These are phyloP conservation scores for Breynia disticha DNA, from an alignment of 441 rosid genomes.

Conservation along the genomic window DNA sequence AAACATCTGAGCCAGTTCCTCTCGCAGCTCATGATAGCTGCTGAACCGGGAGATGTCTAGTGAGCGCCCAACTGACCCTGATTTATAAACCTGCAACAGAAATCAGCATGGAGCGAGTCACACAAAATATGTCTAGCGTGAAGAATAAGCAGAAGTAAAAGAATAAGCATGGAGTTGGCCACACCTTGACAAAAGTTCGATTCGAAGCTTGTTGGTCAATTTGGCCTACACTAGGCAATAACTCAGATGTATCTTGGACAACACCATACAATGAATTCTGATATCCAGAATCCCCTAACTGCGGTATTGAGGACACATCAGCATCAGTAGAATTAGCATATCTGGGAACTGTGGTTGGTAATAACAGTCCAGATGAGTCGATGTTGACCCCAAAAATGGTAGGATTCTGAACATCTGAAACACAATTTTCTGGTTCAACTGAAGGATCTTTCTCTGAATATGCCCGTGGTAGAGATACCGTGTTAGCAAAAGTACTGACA, in stretches of 20 bases:
- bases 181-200: slow-evolving; percentile 46
- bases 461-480: slow-evolving; percentile 31
- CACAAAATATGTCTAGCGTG: neutral
- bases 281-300: slow-evolving; percentile 34
- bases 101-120: neutral
- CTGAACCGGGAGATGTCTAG: slow-evolving; percentile 86
- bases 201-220: slow-evolving; percentile 24
- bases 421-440: slow-evolving; percentile 27
- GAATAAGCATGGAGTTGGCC: neutral
- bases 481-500: slow-evolving; percentile 33
- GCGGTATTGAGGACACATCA: slow-evolving; percentile 42
- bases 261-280: slow-evolving; percentile 39
- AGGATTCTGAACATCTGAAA: slow-evolving; percentile 29
- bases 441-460: slow-evolving; percentile 35
- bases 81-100: slow-evolving; percentile 67
- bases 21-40: slow-evolving; percentile 95
- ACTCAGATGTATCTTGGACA: slow-evolving; percentile 39
- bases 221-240: slow-evolving; percentile 28
- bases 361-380: slow-evolving; percentile 41
- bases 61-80: slow-evolving; percentile 88
- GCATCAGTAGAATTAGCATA: slow-evolving; percentile 35
- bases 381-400: slow-evolving; percentile 35
- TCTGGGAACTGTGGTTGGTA: slow-evolving; percentile 43
- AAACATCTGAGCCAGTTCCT: slow-evolving; percentile 91
- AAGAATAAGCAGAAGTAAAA: neutral